Evolutionary conservation across 176 grass and related monocot species (phyloP).

Genomic region (Juncus effusus): DNA sequence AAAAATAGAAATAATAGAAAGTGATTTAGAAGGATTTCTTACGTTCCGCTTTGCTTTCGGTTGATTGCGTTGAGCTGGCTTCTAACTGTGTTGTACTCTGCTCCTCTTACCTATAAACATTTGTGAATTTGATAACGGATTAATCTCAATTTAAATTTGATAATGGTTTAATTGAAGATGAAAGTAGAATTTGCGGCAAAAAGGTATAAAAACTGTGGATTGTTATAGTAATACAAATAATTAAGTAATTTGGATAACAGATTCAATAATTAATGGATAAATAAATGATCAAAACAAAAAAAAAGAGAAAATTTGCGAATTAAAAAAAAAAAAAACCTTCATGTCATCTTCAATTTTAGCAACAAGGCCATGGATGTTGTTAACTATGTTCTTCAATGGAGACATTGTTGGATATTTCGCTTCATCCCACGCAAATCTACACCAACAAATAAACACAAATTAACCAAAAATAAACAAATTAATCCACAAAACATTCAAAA

Average conservation of each 20-base stretch:
- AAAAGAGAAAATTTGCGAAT: neutral
- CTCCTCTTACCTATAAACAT: constrained; percentile 52
- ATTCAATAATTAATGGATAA: too few species aligned
- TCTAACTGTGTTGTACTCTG: constrained; percentile 88
- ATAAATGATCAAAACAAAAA: neutral
- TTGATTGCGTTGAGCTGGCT: constrained; percentile 95
- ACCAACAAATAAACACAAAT: neutral
- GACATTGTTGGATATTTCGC: constrained; percentile 85
- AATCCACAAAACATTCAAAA: too few species aligned
- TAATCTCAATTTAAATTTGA: too few species aligned
- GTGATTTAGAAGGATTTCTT: constrained; percentile 1
- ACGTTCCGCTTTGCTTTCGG: constrained; percentile 98
- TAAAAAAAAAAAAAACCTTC: constrained; percentile 49
- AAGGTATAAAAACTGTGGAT: too few species aligned
- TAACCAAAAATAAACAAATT: too few species aligned
- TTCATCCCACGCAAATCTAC: constrained; percentile 94
- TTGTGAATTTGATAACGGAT: too few species aligned
- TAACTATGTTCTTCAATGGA: constrained; percentile 67
- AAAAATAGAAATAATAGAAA: neutral
- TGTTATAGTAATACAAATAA: too few species aligned
- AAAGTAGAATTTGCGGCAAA: too few species aligned
- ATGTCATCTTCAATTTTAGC: constrained; percentile 97
- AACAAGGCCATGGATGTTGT: constrained; percentile 77
- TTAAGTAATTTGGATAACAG: too few species aligned
- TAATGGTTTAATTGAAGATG: too few species aligned